A percentile compares a stretch with the other conserved stretches of the same genome.
Evolutionary conservation across 2,329 filamentous ascomycete genomes (phyloP).

Genomic region (Colletotrichum sp.): DNA sequence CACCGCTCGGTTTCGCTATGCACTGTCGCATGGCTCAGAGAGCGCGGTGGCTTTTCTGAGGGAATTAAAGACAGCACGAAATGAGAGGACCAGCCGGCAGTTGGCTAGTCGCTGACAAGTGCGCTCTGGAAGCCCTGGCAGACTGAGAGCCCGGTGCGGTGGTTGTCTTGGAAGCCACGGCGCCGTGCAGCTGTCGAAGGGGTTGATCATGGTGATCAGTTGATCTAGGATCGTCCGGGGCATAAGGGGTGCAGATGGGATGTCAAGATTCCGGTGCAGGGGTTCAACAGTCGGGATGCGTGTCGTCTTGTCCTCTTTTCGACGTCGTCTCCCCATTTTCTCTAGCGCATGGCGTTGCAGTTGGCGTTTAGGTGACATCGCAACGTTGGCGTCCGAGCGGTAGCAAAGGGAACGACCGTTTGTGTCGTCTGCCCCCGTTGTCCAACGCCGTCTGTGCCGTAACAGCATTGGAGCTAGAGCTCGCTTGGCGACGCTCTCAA

Average conservation of each 20-base stretch:
- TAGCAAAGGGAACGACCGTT: not conserved
- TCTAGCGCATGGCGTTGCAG: conserved; percentile 3
- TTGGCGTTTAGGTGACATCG: not conserved
- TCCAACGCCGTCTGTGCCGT: not conserved
- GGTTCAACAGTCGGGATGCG: not conserved
- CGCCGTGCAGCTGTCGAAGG: not conserved
- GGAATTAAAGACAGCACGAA: not conserved
- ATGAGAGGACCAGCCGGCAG: not conserved
- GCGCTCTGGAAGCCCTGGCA: not conserved
- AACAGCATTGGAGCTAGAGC: not conserved
- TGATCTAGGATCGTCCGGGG: conserved; percentile 15
- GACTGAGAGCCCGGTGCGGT: not conserved
- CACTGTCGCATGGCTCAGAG: not conserved
- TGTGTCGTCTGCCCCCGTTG: not conserved
- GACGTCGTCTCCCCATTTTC: not conserved
- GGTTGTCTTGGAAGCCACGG: not conserved
- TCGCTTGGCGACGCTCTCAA: conserved; percentile 12
- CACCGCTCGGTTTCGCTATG: not conserved
- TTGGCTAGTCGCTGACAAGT: not conserved
- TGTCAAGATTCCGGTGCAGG: conserved; percentile 9
- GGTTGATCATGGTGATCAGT: conserved; percentile 15
- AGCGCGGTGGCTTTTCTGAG: not conserved
- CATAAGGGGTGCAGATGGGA: conserved; percentile 1
- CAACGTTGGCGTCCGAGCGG: not conserved
- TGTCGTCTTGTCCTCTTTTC: not conserved